Evolutionary conservation across 345 rosid species (phyloP).

Genomic region (Rhizophora mangle): DNA sequence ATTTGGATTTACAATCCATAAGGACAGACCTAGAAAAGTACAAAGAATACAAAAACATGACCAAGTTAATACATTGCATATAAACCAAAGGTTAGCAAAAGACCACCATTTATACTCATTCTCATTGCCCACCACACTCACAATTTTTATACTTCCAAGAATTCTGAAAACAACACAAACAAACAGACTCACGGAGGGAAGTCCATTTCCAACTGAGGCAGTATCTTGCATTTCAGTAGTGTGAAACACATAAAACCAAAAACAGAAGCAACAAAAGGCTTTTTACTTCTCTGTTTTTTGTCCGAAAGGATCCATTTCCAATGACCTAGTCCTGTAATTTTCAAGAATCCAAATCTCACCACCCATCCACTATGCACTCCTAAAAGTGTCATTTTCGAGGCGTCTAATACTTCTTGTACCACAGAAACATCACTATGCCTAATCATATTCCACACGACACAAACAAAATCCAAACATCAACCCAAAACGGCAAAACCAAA

Average conservation of each 20-base stretch:
- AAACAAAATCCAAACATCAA: slow-evolving; percentile 1
- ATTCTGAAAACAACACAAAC: too few relatives aligned
- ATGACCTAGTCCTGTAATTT: not conserved
- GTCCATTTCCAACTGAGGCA: too few relatives aligned
- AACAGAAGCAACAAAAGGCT: slow-evolving; percentile 2
- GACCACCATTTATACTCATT: too few relatives aligned
- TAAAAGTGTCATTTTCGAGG: not conserved
- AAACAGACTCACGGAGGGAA: too few relatives aligned
- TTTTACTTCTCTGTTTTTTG: not conserved
- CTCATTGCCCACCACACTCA: too few relatives aligned
- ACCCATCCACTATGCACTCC: not conserved
- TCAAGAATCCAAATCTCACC: not conserved
- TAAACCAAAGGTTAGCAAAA: not conserved
- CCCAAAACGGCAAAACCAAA: too few relatives aligned
- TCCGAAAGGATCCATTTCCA: not conserved
- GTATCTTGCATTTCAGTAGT: not conserved
- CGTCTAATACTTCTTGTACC: not conserved
- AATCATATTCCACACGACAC: not conserved
- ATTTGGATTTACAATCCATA: slow-evolving; percentile 58
- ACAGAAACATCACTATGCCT: slow-evolving; percentile 1
- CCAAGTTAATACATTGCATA: not conserved
- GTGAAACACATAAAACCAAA: not conserved
- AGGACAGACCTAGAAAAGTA: slow-evolving; percentile 20
- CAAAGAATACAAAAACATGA: slow-evolving; percentile 4
- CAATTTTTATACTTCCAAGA: too few relatives aligned